Base-by-base conservation (phyloP, 176 grass and related monocot species). In the Urochloa ruziziensis region DNA sequence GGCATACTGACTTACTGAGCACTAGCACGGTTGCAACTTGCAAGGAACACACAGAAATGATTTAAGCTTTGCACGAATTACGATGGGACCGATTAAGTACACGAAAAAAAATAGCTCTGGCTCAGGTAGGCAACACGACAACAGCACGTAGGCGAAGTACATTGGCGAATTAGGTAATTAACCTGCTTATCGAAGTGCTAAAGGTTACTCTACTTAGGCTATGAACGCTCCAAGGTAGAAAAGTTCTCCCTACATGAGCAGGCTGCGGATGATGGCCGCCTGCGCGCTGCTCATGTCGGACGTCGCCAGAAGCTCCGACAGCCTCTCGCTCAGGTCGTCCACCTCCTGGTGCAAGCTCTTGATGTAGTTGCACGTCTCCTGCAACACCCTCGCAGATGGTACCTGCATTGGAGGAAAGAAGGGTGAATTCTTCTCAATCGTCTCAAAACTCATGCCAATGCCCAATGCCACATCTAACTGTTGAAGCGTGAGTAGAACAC, bases 291-390 rank as follows among this genome's bases (percentile, higher is more conserved):
- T 97, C 51, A 91, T 89, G 84, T 93, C 91, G 3, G 87, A 80
- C 44, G 96, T 83, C 23, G 85, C 91, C 69, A 98, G 89, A 65
- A 98, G 71, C 84, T 95, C 91, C 4, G 93, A 94, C 62, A 98
- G 80, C 87, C 91, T 87, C 89, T 93, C 89, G 74, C 96, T 98
- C 80, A 98, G 83, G 49, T 90, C 83, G 57, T 95, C 93, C 3
- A 95, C 91, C 79, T 98, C 96, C 16, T 71, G 85, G 54, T 95
- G 92, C 86, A 98, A 88, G 86, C 83, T 98, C 82, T 81, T 84
- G 21, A 98, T 91, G 85, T 98, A 90, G 67, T 73, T 92, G 89
- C 96, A 98, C 11, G 96, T 93, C 70, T 98, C 96, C 81, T 98
- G 96, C 89, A 98, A 56, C 39, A 93, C 96, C 73, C 81, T 91